A percentile compares a stretch with the other conserved stretches of the same genome.
These are phyloP conservation scores for Lachancea quebecensis DNA, from an alignment of 805 yeast genomes.

Conservation along the genomic window DNA sequence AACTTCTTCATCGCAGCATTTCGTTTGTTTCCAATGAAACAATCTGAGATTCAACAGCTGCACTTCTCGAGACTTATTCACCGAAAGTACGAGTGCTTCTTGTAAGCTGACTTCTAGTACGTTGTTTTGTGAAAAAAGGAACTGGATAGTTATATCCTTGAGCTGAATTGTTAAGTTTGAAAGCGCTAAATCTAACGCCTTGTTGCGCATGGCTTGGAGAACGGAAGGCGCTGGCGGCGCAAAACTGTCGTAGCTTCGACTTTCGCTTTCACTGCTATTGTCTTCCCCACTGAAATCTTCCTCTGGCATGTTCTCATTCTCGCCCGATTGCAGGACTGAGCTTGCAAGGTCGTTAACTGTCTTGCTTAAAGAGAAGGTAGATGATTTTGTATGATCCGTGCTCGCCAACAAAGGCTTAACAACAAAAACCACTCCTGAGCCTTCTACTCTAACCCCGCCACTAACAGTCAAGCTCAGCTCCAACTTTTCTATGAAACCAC, in stretches of 20 bases:
- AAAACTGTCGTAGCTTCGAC: constrained; percentile 11
- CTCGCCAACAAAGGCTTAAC: constrained; percentile 13
- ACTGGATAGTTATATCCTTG: constrained; percentile 39
- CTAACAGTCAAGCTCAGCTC: constrained; percentile 56
- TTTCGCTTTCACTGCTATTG: constrained; percentile 11
- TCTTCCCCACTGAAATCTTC: constrained; percentile 11
- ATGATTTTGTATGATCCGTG: constrained; percentile 21
- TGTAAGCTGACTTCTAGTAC: constrained; percentile 28
- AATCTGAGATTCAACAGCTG: too few species aligned
- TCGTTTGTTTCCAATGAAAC: too few species aligned
- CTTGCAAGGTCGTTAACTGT: constrained; percentile 71
- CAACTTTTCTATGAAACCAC: constrained; percentile 52
- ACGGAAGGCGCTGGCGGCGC: constrained; percentile 28
- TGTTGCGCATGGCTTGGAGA: constrained; percentile 50
- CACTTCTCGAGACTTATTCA: neutral
- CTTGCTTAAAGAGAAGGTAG: constrained; percentile 51
- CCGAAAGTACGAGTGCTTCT: constrained; percentile 10
- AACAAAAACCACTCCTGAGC: constrained; percentile 45
- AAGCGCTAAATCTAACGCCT: constrained; percentile 61
- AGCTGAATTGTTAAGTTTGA: constrained; percentile 51
- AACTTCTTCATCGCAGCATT: neutral
- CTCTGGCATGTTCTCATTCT: constrained; percentile 16
- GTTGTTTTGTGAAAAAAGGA: constrained; percentile 42
- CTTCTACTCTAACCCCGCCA: constrained; percentile 62
- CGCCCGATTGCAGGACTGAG: constrained; percentile 35